A percentile compares a stretch with the other conserved stretches of the same genome.
Conservation (phyloP, 768 basidiomycete genomes). For the Xerocomellus intermedius region DNA sequence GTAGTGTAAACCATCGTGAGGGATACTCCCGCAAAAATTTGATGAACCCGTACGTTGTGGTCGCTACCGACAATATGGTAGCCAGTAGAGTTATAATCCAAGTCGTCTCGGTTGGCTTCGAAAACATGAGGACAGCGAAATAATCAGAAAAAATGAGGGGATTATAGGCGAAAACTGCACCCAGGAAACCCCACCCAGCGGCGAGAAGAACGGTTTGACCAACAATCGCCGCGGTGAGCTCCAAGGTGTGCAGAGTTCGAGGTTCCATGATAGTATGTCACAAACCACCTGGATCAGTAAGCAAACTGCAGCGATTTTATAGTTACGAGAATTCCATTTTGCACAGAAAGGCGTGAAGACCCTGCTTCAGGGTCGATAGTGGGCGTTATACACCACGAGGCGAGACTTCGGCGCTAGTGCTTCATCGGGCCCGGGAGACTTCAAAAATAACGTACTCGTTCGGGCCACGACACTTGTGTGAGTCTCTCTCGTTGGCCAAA, state of each 20-base stretch:
- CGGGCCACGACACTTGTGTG: too few species aligned
- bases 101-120: background rate
- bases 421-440: too few species aligned
- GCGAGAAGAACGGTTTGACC: constrained; percentile 2
- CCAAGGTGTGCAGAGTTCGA: background rate
- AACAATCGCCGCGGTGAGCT: background rate
- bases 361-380: too few species aligned
- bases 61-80: background rate
- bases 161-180: background rate
- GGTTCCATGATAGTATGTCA: background rate
- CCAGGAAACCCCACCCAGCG: background rate
- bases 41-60: background rate
- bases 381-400: too few species aligned
- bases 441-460: too few species aligned
- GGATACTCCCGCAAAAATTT: too few species aligned
- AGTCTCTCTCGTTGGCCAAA: too few species aligned
- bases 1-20: background rate
- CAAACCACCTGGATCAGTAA: too few species aligned
- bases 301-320: background rate
- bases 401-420: too few species aligned
- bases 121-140: background rate
- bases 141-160: background rate
- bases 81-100: background rate
- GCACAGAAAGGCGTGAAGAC: too few species aligned
- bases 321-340: background rate